These are phyloP conservation scores for Leishmania braziliensis DNA, from an alignment of 208 protist genomes.

Conservation along the genomic window DNA sequence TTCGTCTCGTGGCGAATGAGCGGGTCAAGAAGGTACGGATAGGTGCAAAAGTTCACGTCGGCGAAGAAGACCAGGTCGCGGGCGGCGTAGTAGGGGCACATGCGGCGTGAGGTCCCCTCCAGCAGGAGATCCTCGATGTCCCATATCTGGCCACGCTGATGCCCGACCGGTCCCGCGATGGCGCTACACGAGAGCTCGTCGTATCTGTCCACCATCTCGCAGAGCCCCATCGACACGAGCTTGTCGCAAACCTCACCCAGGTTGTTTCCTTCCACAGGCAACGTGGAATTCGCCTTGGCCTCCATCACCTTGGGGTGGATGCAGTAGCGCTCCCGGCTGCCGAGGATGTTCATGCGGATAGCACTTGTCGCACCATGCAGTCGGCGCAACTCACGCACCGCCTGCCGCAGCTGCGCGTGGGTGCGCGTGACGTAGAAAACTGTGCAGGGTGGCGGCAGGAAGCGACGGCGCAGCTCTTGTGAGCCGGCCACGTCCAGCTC, in stretches of 20 bases:
- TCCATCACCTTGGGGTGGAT: slow-evolving; percentile 77
- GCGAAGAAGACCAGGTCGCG: slow-evolving; percentile 82
- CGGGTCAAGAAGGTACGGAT: slow-evolving; percentile 98
- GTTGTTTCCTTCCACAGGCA: slow-evolving; percentile 78
- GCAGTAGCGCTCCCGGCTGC: slow-evolving; percentile 95
- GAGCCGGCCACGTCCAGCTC: slow-evolving; percentile 52
- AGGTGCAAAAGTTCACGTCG: slow-evolving; percentile 96
- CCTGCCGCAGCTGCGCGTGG: slow-evolving; percentile 96
- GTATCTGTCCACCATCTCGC: slow-evolving; percentile 63
- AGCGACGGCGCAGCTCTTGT: slow-evolving; percentile 58
- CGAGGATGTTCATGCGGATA: slow-evolving; percentile 92
- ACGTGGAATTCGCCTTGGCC: slow-evolving; percentile 47
- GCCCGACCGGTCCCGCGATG: slow-evolving; percentile 40
- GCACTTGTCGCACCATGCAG: slow-evolving; percentile 49
- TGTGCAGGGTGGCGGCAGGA: slow-evolving; percentile 56
- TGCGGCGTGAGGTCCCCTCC: slow-evolving; percentile 51
- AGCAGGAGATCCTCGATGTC: slow-evolving; percentile 95
- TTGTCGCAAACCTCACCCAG: slow-evolving; percentile 87
- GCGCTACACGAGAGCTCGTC: slow-evolving; percentile 55
- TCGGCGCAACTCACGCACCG: slow-evolving; percentile 91
- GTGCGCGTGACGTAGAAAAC: slow-evolving; percentile 97
- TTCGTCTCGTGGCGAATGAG: slow-evolving; percentile 87
- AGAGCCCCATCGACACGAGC: slow-evolving; percentile 70
- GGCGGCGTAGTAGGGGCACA: slow-evolving; percentile 96
- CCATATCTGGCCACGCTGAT: slow-evolving; percentile 44